Evolutionary conservation across 371 early-diverging fungal species (phyloP).

Genomic region (Saksenaea vasiformis): DNA sequence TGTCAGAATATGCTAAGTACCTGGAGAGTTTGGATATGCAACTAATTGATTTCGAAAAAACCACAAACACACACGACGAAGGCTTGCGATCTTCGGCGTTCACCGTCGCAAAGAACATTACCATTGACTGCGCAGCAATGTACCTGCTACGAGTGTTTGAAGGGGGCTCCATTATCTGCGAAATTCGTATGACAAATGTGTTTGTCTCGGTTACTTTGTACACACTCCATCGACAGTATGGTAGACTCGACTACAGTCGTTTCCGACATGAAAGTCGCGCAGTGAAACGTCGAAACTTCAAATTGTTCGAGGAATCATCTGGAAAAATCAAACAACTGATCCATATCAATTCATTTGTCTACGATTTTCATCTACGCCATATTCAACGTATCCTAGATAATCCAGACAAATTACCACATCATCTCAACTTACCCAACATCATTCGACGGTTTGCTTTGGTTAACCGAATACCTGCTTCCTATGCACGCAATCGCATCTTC

Average conservation of each 20-base stretch:
- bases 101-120: conserved; percentile 24
- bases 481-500: conserved; percentile 62
- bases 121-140: conserved; percentile 52
- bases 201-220: conserved; percentile 77
- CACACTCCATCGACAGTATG: conserved; percentile 65
- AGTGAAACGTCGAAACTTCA: conserved; percentile 42
- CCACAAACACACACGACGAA: conserved; percentile 14
- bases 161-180: conserved; percentile 74
- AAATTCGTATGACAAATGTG: conserved; percentile 68
- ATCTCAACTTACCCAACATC: conserved; percentile 20
- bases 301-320: conserved; percentile 64
- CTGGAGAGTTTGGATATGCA: conserved; percentile 70
- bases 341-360: conserved; percentile 82
- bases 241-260: conserved; percentile 37
- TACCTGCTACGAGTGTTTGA: conserved; percentile 66
- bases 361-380: conserved; percentile 79
- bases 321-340: conserved; percentile 66
- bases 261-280: conserved; percentile 31
- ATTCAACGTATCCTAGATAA: conserved; percentile 57
- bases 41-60: conserved; percentile 50
- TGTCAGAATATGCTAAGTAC: conserved; percentile 66
- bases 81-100: conserved; percentile 24
- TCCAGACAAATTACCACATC: conserved; percentile 23
- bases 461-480: conserved; percentile 60
- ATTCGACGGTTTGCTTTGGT: conserved; percentile 58